Percentiles rank a stretch among this genome's conserved stretches.
Conservation (phyloP, 1,284 basidiomycete species). For the Microbotryomycetes sp. region DNA sequence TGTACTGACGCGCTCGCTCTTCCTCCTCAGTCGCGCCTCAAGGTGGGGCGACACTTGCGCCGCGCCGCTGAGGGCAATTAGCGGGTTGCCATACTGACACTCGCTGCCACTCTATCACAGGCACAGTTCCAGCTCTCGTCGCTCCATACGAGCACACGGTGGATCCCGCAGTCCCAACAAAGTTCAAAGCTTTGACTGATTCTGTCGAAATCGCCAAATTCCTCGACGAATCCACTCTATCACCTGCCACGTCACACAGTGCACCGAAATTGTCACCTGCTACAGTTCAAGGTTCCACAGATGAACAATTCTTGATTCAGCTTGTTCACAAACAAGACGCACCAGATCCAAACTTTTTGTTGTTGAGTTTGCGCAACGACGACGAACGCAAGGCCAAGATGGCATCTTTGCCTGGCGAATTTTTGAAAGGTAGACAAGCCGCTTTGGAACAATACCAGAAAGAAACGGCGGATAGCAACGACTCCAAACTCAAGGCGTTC, state of each 20-base stretch:
- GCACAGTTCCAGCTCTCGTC: conserved; percentile 29
- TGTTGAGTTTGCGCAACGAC: conserved; percentile 26
- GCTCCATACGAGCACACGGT: conserved; percentile 33
- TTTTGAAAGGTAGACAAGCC: conserved; percentile 31
- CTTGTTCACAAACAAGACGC: conserved; percentile 27
- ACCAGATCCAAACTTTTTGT: conserved; percentile 32
- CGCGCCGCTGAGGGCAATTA: too few species aligned
- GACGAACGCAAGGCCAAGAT: conserved; percentile 29
- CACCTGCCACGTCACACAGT: conserved; percentile 9
- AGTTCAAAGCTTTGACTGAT: conserved; percentile 29
- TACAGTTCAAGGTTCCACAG: conserved; percentile 23
- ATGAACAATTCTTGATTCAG: conserved; percentile 26
- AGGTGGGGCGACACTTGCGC: too few species aligned
- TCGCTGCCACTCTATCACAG: background rate
- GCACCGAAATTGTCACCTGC: conserved; percentile 33
- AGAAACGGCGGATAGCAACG: conserved; percentile 15
- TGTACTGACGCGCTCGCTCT: background rate
- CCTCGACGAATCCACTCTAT: conserved; percentile 28
- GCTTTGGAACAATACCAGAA: conserved; percentile 32
- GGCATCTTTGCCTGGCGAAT: conserved; percentile 25
- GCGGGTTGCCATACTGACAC: too few species aligned
- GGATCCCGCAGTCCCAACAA: conserved; percentile 30
- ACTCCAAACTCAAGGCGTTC: conserved; percentile 22
- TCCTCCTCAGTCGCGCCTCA: conserved; percentile 13
- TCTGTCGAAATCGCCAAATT: conserved; percentile 28